These are phyloP conservation scores for Hanseniaspora clermontiae DNA, from an alignment of 805 yeast genomes.

Conservation along the genomic window DNA sequence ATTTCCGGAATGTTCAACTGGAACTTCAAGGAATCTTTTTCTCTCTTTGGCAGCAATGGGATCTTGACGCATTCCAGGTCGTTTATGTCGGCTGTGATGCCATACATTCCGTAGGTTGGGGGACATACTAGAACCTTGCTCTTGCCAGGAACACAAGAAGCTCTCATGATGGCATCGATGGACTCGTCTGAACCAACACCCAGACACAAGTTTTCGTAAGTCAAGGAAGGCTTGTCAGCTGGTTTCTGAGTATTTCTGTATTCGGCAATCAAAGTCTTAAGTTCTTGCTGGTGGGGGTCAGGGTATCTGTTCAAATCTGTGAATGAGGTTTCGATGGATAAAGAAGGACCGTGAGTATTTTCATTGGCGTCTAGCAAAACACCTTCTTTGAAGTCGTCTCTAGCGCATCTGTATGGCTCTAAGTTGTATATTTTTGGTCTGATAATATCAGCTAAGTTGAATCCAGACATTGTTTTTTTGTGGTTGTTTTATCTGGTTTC, in stretches of 20 bases:
- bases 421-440: constrained; percentile 74
- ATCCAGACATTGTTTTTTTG: constrained; percentile 8
- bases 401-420: constrained; percentile 90
- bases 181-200: constrained; percentile 98
- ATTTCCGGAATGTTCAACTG: constrained; percentile 49
- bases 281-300: constrained; percentile 79
- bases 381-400: constrained; percentile 88
- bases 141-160: constrained; percentile 66
- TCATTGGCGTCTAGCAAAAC: constrained; percentile 89
- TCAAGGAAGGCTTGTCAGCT: constrained; percentile 25
- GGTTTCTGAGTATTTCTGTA: constrained; percentile 43
- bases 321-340: constrained; percentile 32
- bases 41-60: constrained; percentile 35
- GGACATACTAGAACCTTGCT: constrained; percentile 81
- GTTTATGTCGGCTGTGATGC: constrained; percentile 79
- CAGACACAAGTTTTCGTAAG: constrained; percentile 62
- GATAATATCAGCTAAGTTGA: constrained; percentile 34
- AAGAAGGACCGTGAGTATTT: constrained; percentile 82
- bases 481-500: not conserved
- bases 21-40: constrained; percentile 42
- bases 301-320: constrained; percentile 86
- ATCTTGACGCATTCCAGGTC: constrained; percentile 69
- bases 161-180: constrained; percentile 76
- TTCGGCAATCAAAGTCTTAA: constrained; percentile 58
- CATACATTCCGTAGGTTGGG: constrained; percentile 96